Evolutionary conservation across 441 rosid genomes (phyloP).

Genomic region (Aleurites moluccanus): DNA sequence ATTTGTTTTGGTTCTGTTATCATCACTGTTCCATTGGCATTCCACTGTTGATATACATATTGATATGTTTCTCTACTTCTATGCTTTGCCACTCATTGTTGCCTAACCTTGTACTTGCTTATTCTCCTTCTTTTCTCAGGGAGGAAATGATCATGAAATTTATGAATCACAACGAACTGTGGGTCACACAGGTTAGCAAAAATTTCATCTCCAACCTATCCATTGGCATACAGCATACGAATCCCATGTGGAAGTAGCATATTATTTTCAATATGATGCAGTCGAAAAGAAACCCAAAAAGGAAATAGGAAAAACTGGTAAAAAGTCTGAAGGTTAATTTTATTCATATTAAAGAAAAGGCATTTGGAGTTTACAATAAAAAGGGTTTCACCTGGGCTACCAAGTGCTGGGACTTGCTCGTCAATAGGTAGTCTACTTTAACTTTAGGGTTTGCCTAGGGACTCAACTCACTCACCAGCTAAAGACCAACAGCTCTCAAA

Average conservation of each 20-base stretch:
- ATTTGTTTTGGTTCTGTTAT: background rate
- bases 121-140: constrained; percentile 44
- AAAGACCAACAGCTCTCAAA: background rate
- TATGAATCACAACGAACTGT: constrained; percentile 78
- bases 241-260: background rate
- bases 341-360: background rate
- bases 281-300: background rate
- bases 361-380: background rate
- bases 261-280: constrained; percentile 2
- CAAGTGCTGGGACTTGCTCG: background rate
- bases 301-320: background rate
- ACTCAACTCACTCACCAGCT: background rate
- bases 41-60: background rate
- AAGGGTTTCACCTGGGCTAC: background rate
- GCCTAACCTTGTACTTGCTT: constrained; percentile 8
- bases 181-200: constrained; percentile 84
- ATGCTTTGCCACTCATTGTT: constrained; percentile 1
- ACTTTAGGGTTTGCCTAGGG: background rate
- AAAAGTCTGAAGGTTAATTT: background rate
- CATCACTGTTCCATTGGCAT: background rate
- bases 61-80: background rate
- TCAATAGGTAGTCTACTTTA: background rate
- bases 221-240: background rate
- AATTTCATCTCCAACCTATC: constrained; percentile 9
- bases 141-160: constrained; percentile 97